Evolutionary conservation across 1,284 basidiomycete species (phyloP), one percentile per base, ranked within the genome.

Genomic region (Schizophyllum amplum): DNA sequence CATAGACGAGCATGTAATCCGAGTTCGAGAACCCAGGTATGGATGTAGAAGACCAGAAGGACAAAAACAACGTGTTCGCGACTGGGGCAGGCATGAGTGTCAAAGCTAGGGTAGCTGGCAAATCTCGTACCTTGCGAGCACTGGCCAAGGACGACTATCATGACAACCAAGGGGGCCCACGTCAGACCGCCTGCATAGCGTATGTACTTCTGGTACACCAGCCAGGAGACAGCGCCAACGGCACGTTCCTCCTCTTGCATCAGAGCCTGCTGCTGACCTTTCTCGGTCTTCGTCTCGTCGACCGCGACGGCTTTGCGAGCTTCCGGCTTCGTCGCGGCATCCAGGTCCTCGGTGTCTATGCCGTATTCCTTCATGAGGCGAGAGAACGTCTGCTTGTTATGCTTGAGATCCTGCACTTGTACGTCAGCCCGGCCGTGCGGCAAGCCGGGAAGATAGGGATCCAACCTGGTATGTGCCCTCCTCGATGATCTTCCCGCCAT

Each of bases 1-100:
- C 82, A 63, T 88, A 90, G n/a, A 86, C 76, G 3, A 72, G 85
- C 77, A 88, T 87, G 66, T 87, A 88, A 54, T 84, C 72, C 1
- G 76, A 79, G 62, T 83, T 75, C 2, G 49, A 66, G 65, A 85
- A 84, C 1, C 78, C 75, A n/a, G 64, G 64, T 21, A 79, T 71
- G 22, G 68, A 73, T n/a, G 64, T 56, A 3, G 69, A 67, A 1
- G 76, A 77, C 78, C 78, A 80, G 59, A 76, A 79, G 0, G 77
- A 76, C 33, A 80, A 71, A 64, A 77, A 75, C 15, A 80, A 62
- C 27, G 70, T 78, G 54, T 73, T 74, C 3, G 70, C 72, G 27
- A 79, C 78, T 79, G 56, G 33, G 21, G 55, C 5, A 20, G n/a
- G 25, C 15, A 49, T 26, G 20, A 23, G 24, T 11, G 22, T 51